Evolutionary conservation across 495 filamentous ascomycete species (phyloP).

Genomic region (Podospora pseudopauciseta): DNA sequence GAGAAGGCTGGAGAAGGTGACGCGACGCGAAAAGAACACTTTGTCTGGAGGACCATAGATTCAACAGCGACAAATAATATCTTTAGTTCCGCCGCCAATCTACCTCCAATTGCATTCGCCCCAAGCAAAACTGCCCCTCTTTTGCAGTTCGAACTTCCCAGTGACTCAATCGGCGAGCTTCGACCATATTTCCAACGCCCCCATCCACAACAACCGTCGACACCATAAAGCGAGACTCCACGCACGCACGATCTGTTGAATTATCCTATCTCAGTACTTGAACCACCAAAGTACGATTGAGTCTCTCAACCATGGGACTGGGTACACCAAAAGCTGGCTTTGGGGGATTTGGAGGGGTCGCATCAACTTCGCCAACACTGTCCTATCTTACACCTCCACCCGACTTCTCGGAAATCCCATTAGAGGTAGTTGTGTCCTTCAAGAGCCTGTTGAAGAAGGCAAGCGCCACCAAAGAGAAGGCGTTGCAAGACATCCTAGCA

Average conservation of each 20-base stretch:
- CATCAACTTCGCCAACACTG: conserved; percentile 48
- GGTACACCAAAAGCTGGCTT: conserved; percentile 15
- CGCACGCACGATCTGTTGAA: background rate
- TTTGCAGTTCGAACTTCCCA: background rate
- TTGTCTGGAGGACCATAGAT: background rate
- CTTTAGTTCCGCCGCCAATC: background rate
- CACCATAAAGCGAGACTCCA: background rate
- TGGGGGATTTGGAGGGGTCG: conserved; percentile 47
- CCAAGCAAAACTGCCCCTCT: background rate
- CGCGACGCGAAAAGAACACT: background rate
- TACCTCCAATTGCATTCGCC: background rate
- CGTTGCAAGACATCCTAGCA: conserved; percentile 75
- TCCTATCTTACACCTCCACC: conserved; percentile 86
- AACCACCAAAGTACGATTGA: background rate
- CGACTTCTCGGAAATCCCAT: conserved; percentile 70
- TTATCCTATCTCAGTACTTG: background rate
- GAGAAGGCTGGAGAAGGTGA: background rate
- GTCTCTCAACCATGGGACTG: background rate
- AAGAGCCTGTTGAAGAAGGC: conserved; percentile 93
- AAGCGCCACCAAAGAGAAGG: conserved; percentile 87
- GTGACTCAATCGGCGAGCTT: conserved; percentile 6
- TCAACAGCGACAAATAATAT: background rate
- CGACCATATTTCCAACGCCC: background rate
- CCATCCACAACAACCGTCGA: background rate
- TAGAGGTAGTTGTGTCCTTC: conserved; percentile 81